phyloP scores from a whole-genome alignment of 2,329 filamentous ascomycete species.

The Sporothrix humicola region DNA sequence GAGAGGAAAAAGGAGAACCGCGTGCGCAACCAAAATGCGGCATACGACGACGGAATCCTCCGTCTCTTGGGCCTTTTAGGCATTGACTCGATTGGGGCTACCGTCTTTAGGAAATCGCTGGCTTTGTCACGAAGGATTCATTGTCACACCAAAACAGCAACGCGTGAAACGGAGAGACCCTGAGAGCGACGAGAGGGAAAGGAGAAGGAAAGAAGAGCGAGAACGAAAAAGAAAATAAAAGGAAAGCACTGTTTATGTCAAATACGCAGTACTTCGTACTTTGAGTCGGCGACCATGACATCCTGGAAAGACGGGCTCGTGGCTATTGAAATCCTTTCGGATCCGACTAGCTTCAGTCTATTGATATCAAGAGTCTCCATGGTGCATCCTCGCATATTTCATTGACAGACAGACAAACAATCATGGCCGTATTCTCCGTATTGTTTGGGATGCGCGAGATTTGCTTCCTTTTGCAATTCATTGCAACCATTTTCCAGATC shows the following conservation, averaged over 20 bases:
- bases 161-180: slow-evolving; percentile 6
- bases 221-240: too few relatives aligned
- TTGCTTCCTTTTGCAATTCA: neutral
- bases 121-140: neutral
- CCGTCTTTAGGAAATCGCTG: too few relatives aligned
- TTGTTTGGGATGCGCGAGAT: neutral
- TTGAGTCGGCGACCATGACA: neutral
- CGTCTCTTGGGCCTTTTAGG: slow-evolving; percentile 2
- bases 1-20: neutral
- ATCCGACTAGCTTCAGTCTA: neutral
- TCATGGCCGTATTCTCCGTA: neutral
- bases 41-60: neutral
- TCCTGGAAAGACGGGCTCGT: neutral
- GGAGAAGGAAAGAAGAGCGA: neutral
- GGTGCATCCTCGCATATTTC: too few relatives aligned
- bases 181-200: neutral
- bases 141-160: neutral
- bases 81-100: neutral
- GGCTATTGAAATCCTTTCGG: neutral
- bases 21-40: neutral
- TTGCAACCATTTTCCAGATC: slow-evolving; percentile 9
- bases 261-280: too few relatives aligned
- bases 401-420: neutral
- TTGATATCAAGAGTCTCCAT: neutral
- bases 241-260: too few relatives aligned